Evolutionary conservation across 495 filamentous ascomycete genomes (phyloP), one percentile per base, ranked within the genome.

Genomic region (Penicillium antarcticum): DNA sequence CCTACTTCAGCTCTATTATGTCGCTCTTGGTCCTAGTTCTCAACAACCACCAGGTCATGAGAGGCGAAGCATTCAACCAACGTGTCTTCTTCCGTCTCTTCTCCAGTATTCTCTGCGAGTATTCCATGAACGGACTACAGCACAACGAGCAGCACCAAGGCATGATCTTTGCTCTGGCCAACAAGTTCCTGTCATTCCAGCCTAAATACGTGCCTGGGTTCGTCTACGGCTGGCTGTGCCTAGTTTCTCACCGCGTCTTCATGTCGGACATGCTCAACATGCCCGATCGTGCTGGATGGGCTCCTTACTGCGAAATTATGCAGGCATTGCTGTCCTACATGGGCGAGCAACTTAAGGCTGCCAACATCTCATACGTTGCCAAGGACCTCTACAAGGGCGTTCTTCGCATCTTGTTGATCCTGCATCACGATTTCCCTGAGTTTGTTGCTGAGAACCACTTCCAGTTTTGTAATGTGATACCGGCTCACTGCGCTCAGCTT

Each of bases 341-440:
- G 44, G 89, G 89, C 17, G 83, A 89, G 51, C 81, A 92, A 29
- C 73, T 97, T 47, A 94, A 95, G 71, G 78, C 85, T 2, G 68
- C 82, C 16, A 82, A 80, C 34, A 78, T 91, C n/a, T 70, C 85
- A 2, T 74, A 81, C 31, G 75, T 89, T 31, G 81, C 84, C 24
- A 92, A 89, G 68, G 86, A 90, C 42, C 79, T 94, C 39, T 97
- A 97, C 66, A 85, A 88, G 56, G 90, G 86, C 2, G 81, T 87
- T 7, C 76, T 96, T 21, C 87, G 94, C 56, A 80, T 95, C 48
- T 68, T 97, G 52, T 72, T 94, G 16, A 80, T 97, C 32, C 74
- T 99, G 41, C 87, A 95, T 49, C 94, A 97, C 56, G 94, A 99
- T 64, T 97, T 89, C 69, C 89, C 91, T 0, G 91, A 95, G 48